Base-by-base conservation (phyloP, 495 filamentous ascomycete species). In the Penicillium paradoxum region DNA sequence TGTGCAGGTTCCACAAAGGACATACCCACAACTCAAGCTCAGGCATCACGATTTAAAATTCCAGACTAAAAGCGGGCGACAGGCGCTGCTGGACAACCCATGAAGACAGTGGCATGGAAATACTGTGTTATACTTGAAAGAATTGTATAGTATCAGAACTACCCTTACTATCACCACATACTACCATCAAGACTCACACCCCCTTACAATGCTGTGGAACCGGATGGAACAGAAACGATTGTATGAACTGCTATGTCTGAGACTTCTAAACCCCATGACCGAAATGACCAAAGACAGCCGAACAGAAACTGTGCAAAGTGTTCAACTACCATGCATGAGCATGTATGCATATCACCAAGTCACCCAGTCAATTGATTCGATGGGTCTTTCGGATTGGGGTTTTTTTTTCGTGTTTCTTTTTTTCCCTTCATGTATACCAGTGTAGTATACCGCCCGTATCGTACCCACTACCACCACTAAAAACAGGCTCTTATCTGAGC, bases 171-270 rank as follows among this genome's bases (percentile, higher is more conserved):
- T 11, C 10, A 32, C 34, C 4, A 11, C n/a, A 37, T 37, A 37
- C n/a, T 37, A 37, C 14, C 4, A 37, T 6, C 5, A 17, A 15
- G 4, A 15, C 34, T 17, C 14, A 37, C 3, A 17, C 17, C n/a
- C 8, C 15, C 32, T 14, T 34, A 17, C n/a, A 17, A 37, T 6
- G 13, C 14, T 14, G 4, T 13, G 4, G 22, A 21, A 30, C 10
- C 0, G 5, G 9, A 14, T 34, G 15, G 40, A 46, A 51, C 29
- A 38, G 19, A 36, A 45, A 37, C 29, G 38, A 39, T 49, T 36
- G 45, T 55, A 55, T 56, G 46, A 44, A 62, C 53, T 59, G 58
- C 43, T 55, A 57, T 54, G 49, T 53, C 46, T n/a, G 40, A 45
- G 17, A 34, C 4, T 45, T 45, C 51, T 61, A 53, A 44, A 37